These are phyloP conservation scores for Alopecurus myosuroides DNA, from an alignment of 176 grass and related monocot genomes.

Conservation along the genomic window DNA sequence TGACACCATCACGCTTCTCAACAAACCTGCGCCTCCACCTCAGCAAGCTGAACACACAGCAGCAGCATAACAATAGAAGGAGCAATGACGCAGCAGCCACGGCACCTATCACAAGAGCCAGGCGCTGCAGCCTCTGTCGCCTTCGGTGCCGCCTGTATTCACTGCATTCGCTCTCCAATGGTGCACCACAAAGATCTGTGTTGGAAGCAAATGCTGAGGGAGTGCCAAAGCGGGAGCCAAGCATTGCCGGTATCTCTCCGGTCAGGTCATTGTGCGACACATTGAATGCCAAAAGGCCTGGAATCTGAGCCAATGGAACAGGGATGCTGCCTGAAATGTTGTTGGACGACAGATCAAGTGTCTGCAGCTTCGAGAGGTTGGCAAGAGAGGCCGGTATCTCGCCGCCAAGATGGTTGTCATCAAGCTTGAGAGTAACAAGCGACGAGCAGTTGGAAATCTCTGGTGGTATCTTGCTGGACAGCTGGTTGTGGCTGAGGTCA, in stretches of 20 bases:
- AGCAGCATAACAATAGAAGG: conserved; percentile 59
- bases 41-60: conserved; percentile 61
- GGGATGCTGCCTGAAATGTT: conserved; percentile 72
- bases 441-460: conserved; percentile 78
- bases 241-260: conserved; percentile 69
- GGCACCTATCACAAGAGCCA: conserved; percentile 57
- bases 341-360: conserved; percentile 73
- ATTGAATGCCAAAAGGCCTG: conserved; percentile 60
- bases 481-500: conserved; percentile 66
- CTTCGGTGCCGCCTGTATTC: conserved; percentile 22
- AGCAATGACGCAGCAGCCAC: conserved; percentile 44
- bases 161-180: conserved; percentile 57
- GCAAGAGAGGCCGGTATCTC: conserved; percentile 69
- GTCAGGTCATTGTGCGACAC: conserved; percentile 82
- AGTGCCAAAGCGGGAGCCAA: conserved; percentile 61
- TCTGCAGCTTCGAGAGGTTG: conserved; percentile 78
- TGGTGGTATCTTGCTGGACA: conserved; percentile 64
- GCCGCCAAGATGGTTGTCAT: conserved; percentile 62
- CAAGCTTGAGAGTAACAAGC: conserved; percentile 50
- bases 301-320: conserved; percentile 66
- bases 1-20: conserved; percentile 62
- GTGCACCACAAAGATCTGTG: conserved; percentile 67
- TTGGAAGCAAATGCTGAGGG: conserved; percentile 62
- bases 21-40: conserved; percentile 72
- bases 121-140: conserved; percentile 43